Conservation (phyloP, 2,329 filamentous ascomycete species). For the Fusarium chaquense region DNA sequence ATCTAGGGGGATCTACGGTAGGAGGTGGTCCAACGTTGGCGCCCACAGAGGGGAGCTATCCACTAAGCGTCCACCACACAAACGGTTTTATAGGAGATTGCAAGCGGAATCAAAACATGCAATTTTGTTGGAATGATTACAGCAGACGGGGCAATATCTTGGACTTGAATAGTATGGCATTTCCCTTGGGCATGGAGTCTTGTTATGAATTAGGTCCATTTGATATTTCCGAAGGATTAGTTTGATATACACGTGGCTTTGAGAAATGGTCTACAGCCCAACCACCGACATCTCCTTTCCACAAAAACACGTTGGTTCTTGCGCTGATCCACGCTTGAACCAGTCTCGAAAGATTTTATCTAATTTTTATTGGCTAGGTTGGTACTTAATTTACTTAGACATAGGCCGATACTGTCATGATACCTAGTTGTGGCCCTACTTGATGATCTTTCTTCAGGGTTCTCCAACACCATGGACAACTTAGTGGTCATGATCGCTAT, state of each 20-base stretch:
- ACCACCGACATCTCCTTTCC: not conserved
- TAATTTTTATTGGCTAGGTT: not conserved
- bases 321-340: not conserved
- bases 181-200: not conserved
- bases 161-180: not conserved
- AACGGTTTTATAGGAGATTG: not conserved
- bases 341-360: not conserved
- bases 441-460: not conserved
- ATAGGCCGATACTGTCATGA: not conserved
- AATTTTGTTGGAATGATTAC: slow-evolving; percentile 7
- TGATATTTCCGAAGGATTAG: not conserved
- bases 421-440: not conserved
- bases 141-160: not conserved
- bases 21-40: slow-evolving; percentile 28
- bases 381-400: not conserved
- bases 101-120: slow-evolving; percentile 11
- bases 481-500: not conserved
- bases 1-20: slow-evolving; percentile 30
- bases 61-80: not conserved
- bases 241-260: slow-evolving; percentile 19
- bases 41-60: slow-evolving; percentile 5
- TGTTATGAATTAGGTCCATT: not conserved
- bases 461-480: not conserved
- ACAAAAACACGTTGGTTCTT: not conserved
- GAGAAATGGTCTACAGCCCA: not conserved